phyloP scores from a whole-genome alignment of 2,329 filamentous ascomycete genomes.

The Colletotrichum eremochloae region DNA sequence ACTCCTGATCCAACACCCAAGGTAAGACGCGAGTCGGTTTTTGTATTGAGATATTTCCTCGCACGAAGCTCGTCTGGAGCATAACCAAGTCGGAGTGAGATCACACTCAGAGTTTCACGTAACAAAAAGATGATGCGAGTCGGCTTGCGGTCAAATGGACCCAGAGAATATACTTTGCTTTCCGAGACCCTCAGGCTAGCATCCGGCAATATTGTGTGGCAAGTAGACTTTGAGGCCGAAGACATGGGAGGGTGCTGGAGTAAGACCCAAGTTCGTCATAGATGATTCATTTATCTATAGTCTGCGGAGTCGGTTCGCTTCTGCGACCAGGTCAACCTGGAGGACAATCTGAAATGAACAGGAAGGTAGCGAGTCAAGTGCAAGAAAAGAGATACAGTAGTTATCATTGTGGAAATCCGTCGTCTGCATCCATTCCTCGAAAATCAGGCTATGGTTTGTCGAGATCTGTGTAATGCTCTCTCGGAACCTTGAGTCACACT shows the following conservation, averaged over 20 bases:
- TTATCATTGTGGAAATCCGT: background rate
- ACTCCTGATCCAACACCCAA: background rate
- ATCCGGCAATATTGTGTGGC: background rate
- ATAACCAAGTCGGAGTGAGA: background rate
- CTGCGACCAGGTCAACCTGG: background rate
- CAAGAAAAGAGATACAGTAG: background rate
- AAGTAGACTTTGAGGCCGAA: background rate
- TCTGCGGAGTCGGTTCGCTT: background rate
- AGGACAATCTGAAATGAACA: background rate
- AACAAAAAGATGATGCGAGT: background rate
- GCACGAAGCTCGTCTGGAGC: background rate
- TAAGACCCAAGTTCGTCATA: background rate
- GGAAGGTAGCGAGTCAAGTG: background rate
- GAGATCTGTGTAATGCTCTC: conserved; percentile 4
- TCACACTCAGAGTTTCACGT: background rate
- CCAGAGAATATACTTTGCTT: too few species aligned
- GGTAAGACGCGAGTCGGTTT: too few species aligned
- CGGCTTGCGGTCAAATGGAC: background rate
- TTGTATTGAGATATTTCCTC: background rate
- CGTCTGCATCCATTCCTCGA: background rate
- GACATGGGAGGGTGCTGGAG: background rate
- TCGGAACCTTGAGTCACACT: conserved; percentile 45
- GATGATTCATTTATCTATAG: background rate
- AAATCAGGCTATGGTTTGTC: conserved; percentile 21
- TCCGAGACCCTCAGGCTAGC: background rate